A percentile compares a stretch with the other conserved stretches of the same genome.
Evolutionary conservation across 2,329 filamentous ascomycete genomes (phyloP).

Genomic region (Fusarium metavorans): DNA sequence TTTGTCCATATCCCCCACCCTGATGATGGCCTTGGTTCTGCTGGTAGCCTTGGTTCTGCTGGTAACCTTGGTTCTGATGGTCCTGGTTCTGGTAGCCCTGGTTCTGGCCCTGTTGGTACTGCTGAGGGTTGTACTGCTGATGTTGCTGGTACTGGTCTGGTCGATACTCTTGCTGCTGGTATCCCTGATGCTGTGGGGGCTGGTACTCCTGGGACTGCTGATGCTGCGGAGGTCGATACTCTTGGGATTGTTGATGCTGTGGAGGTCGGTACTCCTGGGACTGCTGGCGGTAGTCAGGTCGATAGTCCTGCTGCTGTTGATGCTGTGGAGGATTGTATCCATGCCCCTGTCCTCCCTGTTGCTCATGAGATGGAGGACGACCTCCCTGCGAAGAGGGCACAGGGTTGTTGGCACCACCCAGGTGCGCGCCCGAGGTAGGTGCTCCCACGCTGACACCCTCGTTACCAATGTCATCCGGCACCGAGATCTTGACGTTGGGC

Average conservation of each 20-base stretch:
- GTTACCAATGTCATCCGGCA: constrained; percentile 61
- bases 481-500: constrained; percentile 58
- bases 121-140: constrained; percentile 20
- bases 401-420: constrained; percentile 48
- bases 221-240: constrained; percentile 31
- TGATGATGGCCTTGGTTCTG: constrained; percentile 34
- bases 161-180: constrained; percentile 34
- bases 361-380: constrained; percentile 6
- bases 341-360: neutral
- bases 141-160: constrained; percentile 35
- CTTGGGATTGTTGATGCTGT: constrained; percentile 27
- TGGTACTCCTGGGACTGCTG: constrained; percentile 25
- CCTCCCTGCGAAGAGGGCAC: constrained; percentile 39
- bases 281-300: constrained; percentile 15
- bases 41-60: constrained; percentile 29
- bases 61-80: constrained; percentile 30
- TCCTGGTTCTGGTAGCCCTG: constrained; percentile 39
- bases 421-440: constrained; percentile 48
- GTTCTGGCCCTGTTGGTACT: constrained; percentile 22
- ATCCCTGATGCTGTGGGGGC: constrained; percentile 29
- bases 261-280: constrained; percentile 32
- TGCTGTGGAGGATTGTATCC: constrained; percentile 34
- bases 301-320: constrained; percentile 15
- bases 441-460: constrained; percentile 58
- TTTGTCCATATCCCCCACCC: constrained; percentile 34